These are phyloP conservation scores for Anthracocystis panici-leucophaei DNA, from an alignment of 1,284 basidiomycete species.

Conservation along the genomic window DNA sequence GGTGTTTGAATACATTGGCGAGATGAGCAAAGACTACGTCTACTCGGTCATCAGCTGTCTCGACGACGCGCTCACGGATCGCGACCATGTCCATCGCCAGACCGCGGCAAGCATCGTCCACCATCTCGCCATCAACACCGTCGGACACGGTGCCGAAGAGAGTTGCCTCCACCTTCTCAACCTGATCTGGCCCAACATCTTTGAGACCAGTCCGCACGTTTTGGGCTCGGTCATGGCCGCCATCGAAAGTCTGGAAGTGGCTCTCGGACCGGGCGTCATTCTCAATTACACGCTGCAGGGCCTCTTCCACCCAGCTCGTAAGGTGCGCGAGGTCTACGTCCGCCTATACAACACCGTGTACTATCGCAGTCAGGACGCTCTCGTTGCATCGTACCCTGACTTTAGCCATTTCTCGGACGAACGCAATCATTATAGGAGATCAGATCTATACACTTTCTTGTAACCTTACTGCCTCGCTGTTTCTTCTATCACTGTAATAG, in stretches of 20 bases:
- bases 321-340: conserved; percentile 90
- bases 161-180: conserved; percentile 98
- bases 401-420: conserved; percentile 63
- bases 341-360: conserved; percentile 79
- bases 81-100: conserved; percentile 97
- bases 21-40: conserved; percentile 97
- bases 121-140: conserved; percentile 95
- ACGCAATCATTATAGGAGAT: conserved; percentile 62
- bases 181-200: conserved; percentile 98
- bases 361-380: conserved; percentile 85
- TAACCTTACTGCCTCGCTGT: conserved; percentile 5
- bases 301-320: conserved; percentile 80
- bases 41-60: conserved; percentile 97
- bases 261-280: conserved; percentile 91
- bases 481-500: too few species aligned
- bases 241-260: conserved; percentile 95
- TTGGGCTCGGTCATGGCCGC: conserved; percentile 82
- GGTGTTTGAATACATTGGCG: conserved; percentile 99
- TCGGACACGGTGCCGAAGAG: conserved; percentile 96
- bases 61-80: conserved; percentile 96
- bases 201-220: conserved; percentile 97
- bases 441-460: conserved; percentile 58
- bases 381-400: conserved; percentile 91
- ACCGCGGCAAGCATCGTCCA: conserved; percentile 99
- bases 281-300: conserved; percentile 78